Percentiles rank a stretch among this genome's conserved stretches.
Conservation (phyloP, 2,329 filamentous ascomycete genomes). For the Pseudopyricularia javanii region DNA sequence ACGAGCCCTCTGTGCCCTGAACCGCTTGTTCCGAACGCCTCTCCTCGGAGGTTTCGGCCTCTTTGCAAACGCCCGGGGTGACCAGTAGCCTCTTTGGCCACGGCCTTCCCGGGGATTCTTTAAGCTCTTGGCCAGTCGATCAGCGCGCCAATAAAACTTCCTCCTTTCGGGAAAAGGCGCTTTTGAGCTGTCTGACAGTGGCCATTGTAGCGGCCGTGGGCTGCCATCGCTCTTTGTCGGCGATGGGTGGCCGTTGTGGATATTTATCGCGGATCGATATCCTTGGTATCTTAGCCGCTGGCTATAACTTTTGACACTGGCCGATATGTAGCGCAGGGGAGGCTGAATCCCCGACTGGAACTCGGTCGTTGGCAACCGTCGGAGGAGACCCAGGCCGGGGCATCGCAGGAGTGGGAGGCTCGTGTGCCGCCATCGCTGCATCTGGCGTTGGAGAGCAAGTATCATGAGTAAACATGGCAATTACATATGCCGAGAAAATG, state of each 20-base stretch:
- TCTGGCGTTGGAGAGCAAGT: neutral
- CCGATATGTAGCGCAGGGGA: neutral
- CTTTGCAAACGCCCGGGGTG: neutral
- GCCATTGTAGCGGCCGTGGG: neutral
- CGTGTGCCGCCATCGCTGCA: slow-evolving; percentile 1
- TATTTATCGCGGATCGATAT: neutral
- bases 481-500: neutral
- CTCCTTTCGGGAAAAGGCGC: neutral
- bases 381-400: neutral
- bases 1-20: neutral
- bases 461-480: neutral
- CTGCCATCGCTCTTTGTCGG: neutral
- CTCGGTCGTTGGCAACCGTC: neutral
- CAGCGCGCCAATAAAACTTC: neutral
- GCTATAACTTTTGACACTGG: neutral
- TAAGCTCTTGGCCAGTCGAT: neutral
- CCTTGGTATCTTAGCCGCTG: neutral
- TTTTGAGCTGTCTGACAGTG: neutral
- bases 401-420: neutral
- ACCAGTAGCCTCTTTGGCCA: neutral
- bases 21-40: neutral
- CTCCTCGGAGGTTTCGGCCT: neutral
- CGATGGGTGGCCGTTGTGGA: neutral
- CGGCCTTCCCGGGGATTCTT: neutral
- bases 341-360: neutral